Percentiles rank a stretch among this genome's conserved stretches.
These are phyloP conservation scores for Amanita inopinata DNA, from an alignment of 768 basidiomycete genomes.

Conservation along the genomic window DNA sequence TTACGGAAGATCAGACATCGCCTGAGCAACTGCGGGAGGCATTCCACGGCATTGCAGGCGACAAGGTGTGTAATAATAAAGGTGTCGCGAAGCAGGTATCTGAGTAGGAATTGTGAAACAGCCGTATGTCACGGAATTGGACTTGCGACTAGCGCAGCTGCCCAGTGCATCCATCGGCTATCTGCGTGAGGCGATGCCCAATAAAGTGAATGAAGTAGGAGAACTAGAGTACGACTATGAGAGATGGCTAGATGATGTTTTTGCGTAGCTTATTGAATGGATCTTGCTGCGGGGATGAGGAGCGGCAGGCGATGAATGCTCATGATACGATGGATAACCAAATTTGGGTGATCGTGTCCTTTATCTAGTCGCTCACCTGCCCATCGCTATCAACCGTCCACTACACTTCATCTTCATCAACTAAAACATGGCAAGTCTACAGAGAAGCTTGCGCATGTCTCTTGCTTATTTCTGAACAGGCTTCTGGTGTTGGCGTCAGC, in stretches of 20 bases:
- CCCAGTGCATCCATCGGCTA: slow-evolving; percentile 71
- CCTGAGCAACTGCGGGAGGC: slow-evolving; percentile 87
- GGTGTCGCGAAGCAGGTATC: not conserved
- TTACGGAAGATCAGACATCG: slow-evolving; percentile 92
- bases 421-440: slow-evolving; percentile 20
- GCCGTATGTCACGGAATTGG: slow-evolving; percentile 91
- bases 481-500: slow-evolving; percentile 62
- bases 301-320: no score
- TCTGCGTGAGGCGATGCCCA: slow-evolving; percentile 75
- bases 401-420: slow-evolving; percentile 17
- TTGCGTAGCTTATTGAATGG: slow-evolving; percentile 46
- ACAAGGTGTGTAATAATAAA: slow-evolving; percentile 52
- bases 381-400: slow-evolving; percentile 2
- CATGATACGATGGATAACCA: not conserved
- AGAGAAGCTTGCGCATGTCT: not conserved
- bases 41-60: slow-evolving; percentile 84
- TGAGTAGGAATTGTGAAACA: slow-evolving; percentile 20
- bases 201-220: slow-evolving; percentile 35
- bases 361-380: slow-evolving; percentile 15
- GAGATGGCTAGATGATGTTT: slow-evolving; percentile 71
- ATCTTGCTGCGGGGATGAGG: no score
- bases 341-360: slow-evolving; percentile 13
- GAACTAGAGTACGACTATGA: slow-evolving; percentile 78
- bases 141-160: slow-evolving; percentile 76
- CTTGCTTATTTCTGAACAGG: slow-evolving; percentile 19